Conservation (phyloP, 768 basidiomycete genomes). For the Hemileccinum rubropunctum region DNA sequence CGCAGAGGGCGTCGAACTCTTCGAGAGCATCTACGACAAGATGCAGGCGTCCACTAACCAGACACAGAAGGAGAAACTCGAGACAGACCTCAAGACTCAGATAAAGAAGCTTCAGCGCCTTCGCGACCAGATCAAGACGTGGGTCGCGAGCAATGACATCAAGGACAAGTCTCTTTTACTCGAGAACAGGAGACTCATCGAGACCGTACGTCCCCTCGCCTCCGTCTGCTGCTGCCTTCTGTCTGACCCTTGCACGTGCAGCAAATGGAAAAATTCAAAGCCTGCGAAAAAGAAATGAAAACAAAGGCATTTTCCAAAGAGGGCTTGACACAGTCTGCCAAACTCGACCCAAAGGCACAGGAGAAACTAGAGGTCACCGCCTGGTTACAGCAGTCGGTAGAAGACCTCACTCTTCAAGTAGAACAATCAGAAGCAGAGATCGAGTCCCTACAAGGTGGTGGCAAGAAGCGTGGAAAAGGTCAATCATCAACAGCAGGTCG, state of each 20-base stretch:
- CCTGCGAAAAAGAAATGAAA: conserved; percentile 99
- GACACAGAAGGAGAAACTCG: conserved; percentile 98
- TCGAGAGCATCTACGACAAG: conserved; percentile 96
- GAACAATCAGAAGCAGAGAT: conserved; percentile 95
- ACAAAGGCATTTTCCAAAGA: conserved; percentile 99
- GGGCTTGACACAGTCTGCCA: conserved; percentile 89
- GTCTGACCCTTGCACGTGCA: conserved; percentile 34
- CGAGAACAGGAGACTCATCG: conserved; percentile 94
- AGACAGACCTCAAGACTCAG: conserved; percentile 94
- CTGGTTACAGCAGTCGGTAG: conserved; percentile 88
- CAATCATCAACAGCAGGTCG: conserved; percentile 65
- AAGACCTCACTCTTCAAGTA: conserved; percentile 89
- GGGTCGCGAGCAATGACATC: conserved; percentile 97
- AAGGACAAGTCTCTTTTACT: conserved; percentile 94
- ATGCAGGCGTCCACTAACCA: conserved; percentile 95
- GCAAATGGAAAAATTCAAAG: conserved; percentile 99
- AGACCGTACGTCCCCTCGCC: conserved; percentile 72
- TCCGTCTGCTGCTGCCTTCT: conserved; percentile 13
- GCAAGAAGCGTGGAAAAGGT: conserved; percentile 83
- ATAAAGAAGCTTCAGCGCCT: conserved; percentile 92
- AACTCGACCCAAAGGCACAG: conserved; percentile 95
- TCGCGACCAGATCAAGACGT: conserved; percentile 89
- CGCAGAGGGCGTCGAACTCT: conserved; percentile 89
- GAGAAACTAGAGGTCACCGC: conserved; percentile 87
- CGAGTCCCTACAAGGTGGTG: conserved; percentile 73